Evolutionary conservation across 805 yeast genomes (phyloP), one percentile per base, ranked within the genome.

Genomic region (Pichia deserticola): DNA sequence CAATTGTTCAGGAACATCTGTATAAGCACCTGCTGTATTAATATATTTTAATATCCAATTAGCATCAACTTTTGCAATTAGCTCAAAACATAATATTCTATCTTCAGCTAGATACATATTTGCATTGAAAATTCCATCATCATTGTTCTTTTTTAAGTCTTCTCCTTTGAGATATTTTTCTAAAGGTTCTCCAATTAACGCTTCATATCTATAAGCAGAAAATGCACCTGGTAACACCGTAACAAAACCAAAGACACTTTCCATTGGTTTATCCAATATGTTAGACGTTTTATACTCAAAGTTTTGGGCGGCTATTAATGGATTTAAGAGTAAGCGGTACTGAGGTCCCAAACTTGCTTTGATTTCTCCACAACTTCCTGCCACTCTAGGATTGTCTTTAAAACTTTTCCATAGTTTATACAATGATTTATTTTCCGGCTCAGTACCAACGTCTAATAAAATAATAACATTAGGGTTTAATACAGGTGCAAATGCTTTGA

Each of bases 341-440:
- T 69, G 66, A 43, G 61, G 65, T 3, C 98, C 97, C 48, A 90
- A 70, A 65, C 84, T 82, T 0, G 93, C 95, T 55, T 81, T 84
- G 67, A 93, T 92, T 64, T 93, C 98, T 48, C 99, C 99, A 78
- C 99, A 92, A 1, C 97, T 95, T 38, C 99, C 99, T 3, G 96
- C 99, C 25, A 92, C 95, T 48, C 81, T 77, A 2, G 89, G 84
- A 36, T 51, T 49, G 58, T 82, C 76, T 52, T 73, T 74, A 62
- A 92, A 93, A 39, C 90, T 79, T 64, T 82, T 82, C 99, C 99
- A 92, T 50, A 93, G 69, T 57, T 87, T 86, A 65, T 87, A 90
- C 46, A 92, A 79, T 3, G 97, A 84, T 57, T 86, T 88, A 54
- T 79, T 77, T 5, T 86, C 79, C 2, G 98, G 97, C 64, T 84